Conservation (phyloP, 345 rosid species). For the Toxicodendron radicans region DNA sequence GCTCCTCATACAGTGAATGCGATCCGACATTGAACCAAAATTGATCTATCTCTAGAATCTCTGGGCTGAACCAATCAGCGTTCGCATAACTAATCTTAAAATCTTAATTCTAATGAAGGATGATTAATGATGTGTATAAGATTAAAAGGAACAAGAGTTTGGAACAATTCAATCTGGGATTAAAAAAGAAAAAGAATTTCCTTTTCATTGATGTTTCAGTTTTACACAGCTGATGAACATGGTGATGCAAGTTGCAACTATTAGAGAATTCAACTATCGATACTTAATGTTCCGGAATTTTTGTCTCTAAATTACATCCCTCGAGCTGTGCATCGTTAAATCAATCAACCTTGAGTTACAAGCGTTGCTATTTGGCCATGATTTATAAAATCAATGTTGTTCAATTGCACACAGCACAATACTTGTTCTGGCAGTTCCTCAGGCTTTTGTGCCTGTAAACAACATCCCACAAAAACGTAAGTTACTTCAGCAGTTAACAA, state of each 20-base stretch:
- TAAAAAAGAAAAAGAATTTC: neutral
- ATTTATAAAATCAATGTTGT: slow-evolving; percentile 70
- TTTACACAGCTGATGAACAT: neutral
- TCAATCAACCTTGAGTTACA: slow-evolving; percentile 38
- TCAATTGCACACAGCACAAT: slow-evolving; percentile 65
- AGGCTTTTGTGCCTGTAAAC: slow-evolving; percentile 68
- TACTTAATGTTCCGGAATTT: neutral
- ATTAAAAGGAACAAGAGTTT: neutral
- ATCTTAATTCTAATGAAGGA: neutral
- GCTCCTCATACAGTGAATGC: no score
- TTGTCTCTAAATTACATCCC: neutral
- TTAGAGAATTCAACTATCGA: neutral
- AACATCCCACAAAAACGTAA: neutral
- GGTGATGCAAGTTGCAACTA: neutral
- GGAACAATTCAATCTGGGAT: neutral
- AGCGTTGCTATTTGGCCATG: slow-evolving; percentile 70
- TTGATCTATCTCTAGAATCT: neutral
- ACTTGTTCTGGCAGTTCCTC: slow-evolving; percentile 89
- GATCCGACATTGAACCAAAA: neutral
- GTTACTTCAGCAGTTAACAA: neutral
- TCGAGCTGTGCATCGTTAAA: slow-evolving; percentile 5
- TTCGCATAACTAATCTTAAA: neutral
- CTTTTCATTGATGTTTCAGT: neutral
- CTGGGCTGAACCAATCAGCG: neutral
- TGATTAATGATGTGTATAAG: neutral